A percentile compares a stretch with the other conserved stretches of the same genome.
Conservation (phyloP, 306 rosid species). For the Vigna unguiculata region DNA sequence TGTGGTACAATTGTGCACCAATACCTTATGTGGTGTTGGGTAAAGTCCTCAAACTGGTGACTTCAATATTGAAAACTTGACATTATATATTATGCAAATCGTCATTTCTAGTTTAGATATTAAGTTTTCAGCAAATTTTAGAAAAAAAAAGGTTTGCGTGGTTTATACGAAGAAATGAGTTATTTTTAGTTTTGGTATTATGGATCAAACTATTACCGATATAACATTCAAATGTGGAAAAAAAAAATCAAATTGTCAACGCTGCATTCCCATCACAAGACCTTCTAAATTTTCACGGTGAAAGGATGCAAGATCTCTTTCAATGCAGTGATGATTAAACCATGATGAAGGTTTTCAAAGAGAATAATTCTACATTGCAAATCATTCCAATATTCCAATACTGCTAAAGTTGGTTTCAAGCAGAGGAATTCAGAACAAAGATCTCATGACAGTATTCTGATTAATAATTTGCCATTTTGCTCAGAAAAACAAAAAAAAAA, state of each 20-base stretch:
- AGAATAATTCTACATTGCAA: background rate
- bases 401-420: conserved; percentile 8
- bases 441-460: background rate
- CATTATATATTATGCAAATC: background rate
- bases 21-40: background rate
- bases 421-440: conserved; percentile 8
- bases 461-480: conserved; percentile 11
- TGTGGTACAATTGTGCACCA: background rate
- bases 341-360: background rate
- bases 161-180: background rate
- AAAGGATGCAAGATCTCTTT: background rate
- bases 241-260: conserved; percentile 13
- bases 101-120: background rate
- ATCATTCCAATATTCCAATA: conserved; percentile 8
- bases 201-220: background rate
- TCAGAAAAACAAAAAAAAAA: background rate
- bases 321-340: conserved; percentile 9
- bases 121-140: background rate
- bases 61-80: background rate
- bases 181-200: background rate
- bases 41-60: background rate
- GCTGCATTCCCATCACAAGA: conserved; percentile 5
- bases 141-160: background rate
- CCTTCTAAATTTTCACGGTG: background rate
- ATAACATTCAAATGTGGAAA: background rate